Evolutionary conservation across 208 protist genomes (phyloP), one percentile per base, ranked within the genome.

Genomic region (Trypanosomatidae sp.): DNA sequence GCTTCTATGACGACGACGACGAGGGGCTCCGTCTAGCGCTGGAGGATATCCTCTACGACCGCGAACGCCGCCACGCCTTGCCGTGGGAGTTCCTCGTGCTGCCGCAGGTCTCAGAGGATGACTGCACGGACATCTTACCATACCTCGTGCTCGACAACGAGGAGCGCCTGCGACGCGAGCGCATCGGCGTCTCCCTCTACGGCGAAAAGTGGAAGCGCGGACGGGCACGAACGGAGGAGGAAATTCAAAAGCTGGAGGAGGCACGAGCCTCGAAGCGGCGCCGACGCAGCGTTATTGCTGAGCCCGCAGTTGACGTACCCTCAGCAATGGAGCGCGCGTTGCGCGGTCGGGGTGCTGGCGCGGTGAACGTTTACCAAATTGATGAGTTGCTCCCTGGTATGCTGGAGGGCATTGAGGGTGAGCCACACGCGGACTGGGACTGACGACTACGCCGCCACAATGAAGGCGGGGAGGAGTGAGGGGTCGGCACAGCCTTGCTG

Each of bases 21-120:
- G 77, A 86, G 28, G 50, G 17, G 19, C 58, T 72, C 71, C 73
- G 74, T 5, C 25, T 78, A 28, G 76, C 80, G 17, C 68, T 96
- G 28, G 79, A 80, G 50, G 77, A 88, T 30, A 53, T 88, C 10
- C 77, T 96, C 0, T 88, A 84, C 73, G 92, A 96, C 74, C 79
- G 76, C 50, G 85, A 94, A 62, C 83, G 92, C 13, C 81, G 83
- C 13, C 84, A 92, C 69, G 92, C 92, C 13, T 50, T 94, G 67
- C 92, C 92, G 44, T 96, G 92, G 90, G 88, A 96, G 75, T 89
- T 96, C 77, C 69, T 94, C 22, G 86, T 96, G 41, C 79, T 96
- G 53, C 86, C 86, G 43, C 64, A 84, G 50, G 56, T 71, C 0
- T 76, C 76, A 25, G 66, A 84, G 1, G 92, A 96, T 12, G 87